phyloP scores from a whole-genome alignment of 2,329 filamentous ascomycete species.

The Ophiocordyceps polyrhachis-furcata region DNA sequence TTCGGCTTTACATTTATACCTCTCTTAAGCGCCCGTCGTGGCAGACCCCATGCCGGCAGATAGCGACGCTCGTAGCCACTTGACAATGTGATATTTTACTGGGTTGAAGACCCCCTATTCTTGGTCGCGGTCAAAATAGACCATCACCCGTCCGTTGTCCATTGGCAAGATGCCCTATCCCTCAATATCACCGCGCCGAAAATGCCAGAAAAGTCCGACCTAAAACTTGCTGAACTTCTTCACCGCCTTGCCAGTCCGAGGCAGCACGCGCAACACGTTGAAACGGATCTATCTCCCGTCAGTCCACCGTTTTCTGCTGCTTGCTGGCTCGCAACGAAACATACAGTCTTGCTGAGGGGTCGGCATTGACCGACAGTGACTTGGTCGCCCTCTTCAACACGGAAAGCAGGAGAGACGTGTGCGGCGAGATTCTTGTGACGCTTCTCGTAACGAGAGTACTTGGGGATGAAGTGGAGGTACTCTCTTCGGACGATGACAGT shows the following conservation, averaged over 20 bases:
- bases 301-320: constrained; percentile 3
- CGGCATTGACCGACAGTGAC: constrained; percentile 99
- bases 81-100: neutral
- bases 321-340: constrained; percentile 18
- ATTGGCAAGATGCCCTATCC: constrained; percentile 10
- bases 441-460: constrained; percentile 99
- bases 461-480: constrained; percentile 99
- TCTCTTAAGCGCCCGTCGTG: neutral
- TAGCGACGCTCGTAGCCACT: neutral
- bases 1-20: no score
- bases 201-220: constrained; percentile 33
- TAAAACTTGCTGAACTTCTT: constrained; percentile 99
- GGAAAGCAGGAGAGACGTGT: constrained; percentile 98
- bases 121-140: neutral
- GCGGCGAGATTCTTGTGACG: constrained; percentile 99
- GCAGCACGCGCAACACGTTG: constrained; percentile 98
- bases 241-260: constrained; percentile 89
- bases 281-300: constrained; percentile 60
- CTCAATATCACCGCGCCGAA: constrained; percentile 33
- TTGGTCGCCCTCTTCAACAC: constrained; percentile 98
- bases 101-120: neutral
- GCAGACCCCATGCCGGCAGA: neutral
- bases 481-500: constrained; percentile 98
- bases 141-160: neutral
- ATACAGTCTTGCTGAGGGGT: constrained; percentile 97